Base-by-base conservation (phyloP, 202 grass and related monocot species). In the Setaria viridis region DNA sequence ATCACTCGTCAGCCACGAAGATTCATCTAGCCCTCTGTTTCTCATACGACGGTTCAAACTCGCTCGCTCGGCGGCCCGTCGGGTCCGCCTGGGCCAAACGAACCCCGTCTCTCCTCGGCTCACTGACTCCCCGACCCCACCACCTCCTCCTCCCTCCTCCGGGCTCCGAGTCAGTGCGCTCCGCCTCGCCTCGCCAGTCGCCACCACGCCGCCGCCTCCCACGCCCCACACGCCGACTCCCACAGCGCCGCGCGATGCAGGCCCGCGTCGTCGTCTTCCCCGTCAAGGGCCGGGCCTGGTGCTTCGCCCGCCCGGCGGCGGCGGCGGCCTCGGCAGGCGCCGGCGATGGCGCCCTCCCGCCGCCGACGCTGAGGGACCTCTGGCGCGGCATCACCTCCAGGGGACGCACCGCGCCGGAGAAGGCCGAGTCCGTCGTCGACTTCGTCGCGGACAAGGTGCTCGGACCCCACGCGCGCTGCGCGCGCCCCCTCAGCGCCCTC, bases 241-340 rank as follows among this genome's bases (percentile, higher is more conserved):
- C 64, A 0, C 13, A 19, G 41, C 84, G 21, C 78, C 43, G 21
- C 5, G 14, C 77, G 65, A 99, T 99, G 97, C 90, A 89, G 91
- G 90, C 90, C 80, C 92, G 90, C 72, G 81, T 99, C 76, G 88
- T 96, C 82, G 88, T 94, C 2, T 99, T 99, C 85, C 97, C 97
- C 19, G 73, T 96, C 87, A 96, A 83, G 65, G 92, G 94, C n/a
- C 87, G 97, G 4, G 75, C 85, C 58, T 94, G 97, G 97, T 96
- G 93, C 72, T 93, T 99, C 87, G 84, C 82, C 63, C 64, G 82
- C 53, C 88, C 90, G 15, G 43, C 43, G 43, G 6, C 70, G 4
- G 59, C 37, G 39, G 70, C 64, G 7, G 70, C 74, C 48, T 55
- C 77, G 14, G 14, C 80, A 30, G 6, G 77, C 41, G 84, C 68